Evolutionary conservation across 2,329 filamentous ascomycete genomes (phyloP).

Genomic region (Neonectria ditissima): DNA sequence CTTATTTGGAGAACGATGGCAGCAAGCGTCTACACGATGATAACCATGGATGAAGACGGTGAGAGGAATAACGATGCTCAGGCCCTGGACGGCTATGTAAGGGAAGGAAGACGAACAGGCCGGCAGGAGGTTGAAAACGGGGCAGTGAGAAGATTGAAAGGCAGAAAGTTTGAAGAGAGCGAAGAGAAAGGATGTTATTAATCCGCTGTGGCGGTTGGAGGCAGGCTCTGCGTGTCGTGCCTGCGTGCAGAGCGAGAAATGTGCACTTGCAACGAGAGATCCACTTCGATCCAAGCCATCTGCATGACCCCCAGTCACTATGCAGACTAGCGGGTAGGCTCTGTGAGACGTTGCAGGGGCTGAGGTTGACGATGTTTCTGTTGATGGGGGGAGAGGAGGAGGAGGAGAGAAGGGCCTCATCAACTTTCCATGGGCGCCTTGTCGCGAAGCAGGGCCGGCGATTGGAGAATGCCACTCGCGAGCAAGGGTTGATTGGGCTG

Average conservation of each 20-base stretch:
- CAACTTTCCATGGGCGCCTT: neutral
- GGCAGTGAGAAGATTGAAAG: neutral
- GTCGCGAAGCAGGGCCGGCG: neutral
- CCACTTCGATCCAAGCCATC: slow-evolving; percentile 23
- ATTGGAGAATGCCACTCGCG: neutral
- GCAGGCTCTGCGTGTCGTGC: slow-evolving; percentile 8
- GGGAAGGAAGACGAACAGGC: neutral
- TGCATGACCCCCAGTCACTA: slow-evolving; percentile 20
- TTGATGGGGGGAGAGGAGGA: neutral
- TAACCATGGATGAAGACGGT: neutral
- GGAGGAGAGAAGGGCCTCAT: neutral
- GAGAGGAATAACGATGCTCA: neutral
- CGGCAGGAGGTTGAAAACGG: neutral
- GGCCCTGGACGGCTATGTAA: neutral
- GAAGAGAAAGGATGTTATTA: slow-evolving; percentile 21
- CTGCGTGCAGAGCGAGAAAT: slow-evolving; percentile 9
- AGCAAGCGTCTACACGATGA: slow-evolving; percentile 11
- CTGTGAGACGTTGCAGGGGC: slow-evolving; percentile 3
- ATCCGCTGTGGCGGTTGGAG: slow-evolving; percentile 25
- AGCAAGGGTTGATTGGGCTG: neutral
- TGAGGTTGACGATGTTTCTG: neutral
- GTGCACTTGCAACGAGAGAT: slow-evolving; percentile 1
- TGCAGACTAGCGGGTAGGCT: neutral
- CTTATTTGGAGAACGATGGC: slow-evolving; percentile 8
- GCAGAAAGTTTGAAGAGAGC: slow-evolving; percentile 3